A percentile compares a stretch with the other conserved stretches of the same genome.
phyloP scores from a whole-genome alignment of 257 asterid species.

The Marsdenia floribunda region DNA sequence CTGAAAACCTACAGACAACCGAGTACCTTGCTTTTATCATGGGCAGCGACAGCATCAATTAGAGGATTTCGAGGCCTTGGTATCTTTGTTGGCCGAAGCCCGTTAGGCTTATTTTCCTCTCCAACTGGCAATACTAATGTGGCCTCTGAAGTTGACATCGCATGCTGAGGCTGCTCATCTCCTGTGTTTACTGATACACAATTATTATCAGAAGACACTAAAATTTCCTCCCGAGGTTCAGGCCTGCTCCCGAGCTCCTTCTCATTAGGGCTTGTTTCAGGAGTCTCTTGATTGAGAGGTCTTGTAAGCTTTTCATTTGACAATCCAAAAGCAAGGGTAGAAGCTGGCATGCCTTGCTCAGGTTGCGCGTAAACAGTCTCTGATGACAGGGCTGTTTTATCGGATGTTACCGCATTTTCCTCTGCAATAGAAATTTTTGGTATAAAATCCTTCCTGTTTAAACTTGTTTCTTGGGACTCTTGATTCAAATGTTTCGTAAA shows the following conservation, averaged over 20 bases:
- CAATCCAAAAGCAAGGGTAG: slow-evolving; percentile 15
- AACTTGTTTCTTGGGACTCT: slow-evolving; percentile 25
- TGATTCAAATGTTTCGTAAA: slow-evolving; percentile 19
- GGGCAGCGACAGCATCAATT: slow-evolving; percentile 63
- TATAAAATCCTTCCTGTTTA: slow-evolving; percentile 28
- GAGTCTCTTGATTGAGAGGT: slow-evolving; percentile 18
- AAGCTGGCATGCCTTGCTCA: background rate
- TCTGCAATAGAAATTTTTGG: slow-evolving; percentile 27
- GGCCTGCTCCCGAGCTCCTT: slow-evolving; percentile 19
- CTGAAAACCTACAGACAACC: slow-evolving; percentile 7
- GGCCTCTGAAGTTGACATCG: slow-evolving; percentile 28
- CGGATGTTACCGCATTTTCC: slow-evolving; percentile 14
- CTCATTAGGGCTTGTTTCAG: slow-evolving; percentile 20
- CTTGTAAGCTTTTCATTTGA: slow-evolving; percentile 13
- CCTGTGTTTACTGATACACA: slow-evolving; percentile 18
- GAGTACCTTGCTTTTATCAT: slow-evolving; percentile 81
- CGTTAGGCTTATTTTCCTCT: slow-evolving; percentile 42
- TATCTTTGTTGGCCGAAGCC: slow-evolving; percentile 36
- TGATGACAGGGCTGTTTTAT: slow-evolving; percentile 11
- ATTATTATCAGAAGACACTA: slow-evolving; percentile 6
- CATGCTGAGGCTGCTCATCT: slow-evolving; percentile 23
- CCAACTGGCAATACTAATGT: slow-evolving; percentile 33
- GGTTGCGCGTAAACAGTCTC: slow-evolving; percentile 3
- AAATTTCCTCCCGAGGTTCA: slow-evolving; percentile 14
- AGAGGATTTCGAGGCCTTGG: slow-evolving; percentile 65